Evolutionary conservation across 176 grass and related monocot genomes (phyloP), one percentile per base, ranked within the genome.

Genomic region (Chrysopogon serrulatus): DNA sequence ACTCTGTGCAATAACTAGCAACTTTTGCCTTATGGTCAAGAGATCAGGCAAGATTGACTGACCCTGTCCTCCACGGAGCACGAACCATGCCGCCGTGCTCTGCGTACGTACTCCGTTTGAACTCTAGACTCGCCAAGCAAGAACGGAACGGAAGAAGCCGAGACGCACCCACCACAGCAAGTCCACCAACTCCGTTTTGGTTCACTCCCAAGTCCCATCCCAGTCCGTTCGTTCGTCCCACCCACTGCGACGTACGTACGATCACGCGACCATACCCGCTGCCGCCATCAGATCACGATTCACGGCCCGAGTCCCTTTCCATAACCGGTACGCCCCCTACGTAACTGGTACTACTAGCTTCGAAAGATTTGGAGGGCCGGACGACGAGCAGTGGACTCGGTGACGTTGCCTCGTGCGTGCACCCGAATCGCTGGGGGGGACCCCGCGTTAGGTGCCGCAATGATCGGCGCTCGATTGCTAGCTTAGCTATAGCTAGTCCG

Each of bases 221-320:
- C 79, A 3, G 39, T 30, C 57, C 19, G 65, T 68, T 12, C 64
- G 49, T 65, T 19, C 64, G 17, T 43, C 34, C n/a, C 51, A 13
- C 67, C 57, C 8, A 36, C 79, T 26, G 40, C 77, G 45, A 15
- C 2, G 87, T 81, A 89, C 77, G 61, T 81, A 89, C 77, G 61
- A 49, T 33, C 60, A n/a, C 76, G 69, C 75, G 45, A 84, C 59
- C 51, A 64, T 54, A 34, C 8, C 65, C 47, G 64, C 47, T 54
- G 77, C 70, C 34, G 60, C n/a, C n/a, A n/a, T n/a, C n/a, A n/a
- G n/a, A n/a, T n/a, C n/a, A n/a, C n/a, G n/a, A n/a, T n/a, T 27
- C 71, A 81, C 71, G 82, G 9, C 26, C 26, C 53, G 32, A 3
- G 83, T 86, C 88, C 72, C 83, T 90, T 90, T 90, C 88, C 83